Base-by-base conservation (phyloP, 129 eudicot genomes). In the Apium graveolens region DNA sequence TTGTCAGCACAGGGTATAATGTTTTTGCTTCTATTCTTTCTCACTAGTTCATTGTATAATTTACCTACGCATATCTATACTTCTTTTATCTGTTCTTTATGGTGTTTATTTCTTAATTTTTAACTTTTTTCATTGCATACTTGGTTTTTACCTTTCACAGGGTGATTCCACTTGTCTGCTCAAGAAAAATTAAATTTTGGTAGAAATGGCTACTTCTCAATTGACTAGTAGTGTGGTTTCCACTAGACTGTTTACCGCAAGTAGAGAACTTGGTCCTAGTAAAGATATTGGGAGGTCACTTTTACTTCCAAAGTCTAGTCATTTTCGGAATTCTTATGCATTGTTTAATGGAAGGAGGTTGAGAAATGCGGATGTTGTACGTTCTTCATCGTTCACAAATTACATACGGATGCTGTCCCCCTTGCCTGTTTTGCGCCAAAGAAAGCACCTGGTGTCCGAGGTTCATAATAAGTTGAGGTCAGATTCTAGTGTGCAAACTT, bases 401-500 rank as follows among this genome's bases (percentile, higher is more conserved):
- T 68, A 71, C 71, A 35, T 73, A 27, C 76, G 71, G 70, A 86
- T 82, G 88, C 73, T 85, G 70, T 81, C 80, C 27, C 70, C 66
- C 48, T 81, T 75, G 24, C 86, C 91, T 9, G 43, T 86, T 83
- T 38, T 86, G 71, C 81, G 82, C 80, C 84, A 78, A 29, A 91
- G 91, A 80, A 88, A 78, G 68, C 80, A 6, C 11, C 10, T 63
- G n/a, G 79, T 81, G 72, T 75, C 85, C 17, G 49, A 71, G 44
- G 65, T 86, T 3, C 53, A 83, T 53, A 76, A 71, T 34, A 83
- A 66, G 74, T 65, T 81, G 74, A 84, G 83, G 63, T 86, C 93
- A 53, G 93, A 89, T 79, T 82, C 73, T 73, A 57, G 74, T 70
- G 82, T 87, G 82, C 84, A 74, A 29, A 79, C 90, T 78, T 81